These are phyloP conservation scores for Wallemia ichthyophaga DNA, from an alignment of 1,284 basidiomycete genomes.

Conservation along the genomic window DNA sequence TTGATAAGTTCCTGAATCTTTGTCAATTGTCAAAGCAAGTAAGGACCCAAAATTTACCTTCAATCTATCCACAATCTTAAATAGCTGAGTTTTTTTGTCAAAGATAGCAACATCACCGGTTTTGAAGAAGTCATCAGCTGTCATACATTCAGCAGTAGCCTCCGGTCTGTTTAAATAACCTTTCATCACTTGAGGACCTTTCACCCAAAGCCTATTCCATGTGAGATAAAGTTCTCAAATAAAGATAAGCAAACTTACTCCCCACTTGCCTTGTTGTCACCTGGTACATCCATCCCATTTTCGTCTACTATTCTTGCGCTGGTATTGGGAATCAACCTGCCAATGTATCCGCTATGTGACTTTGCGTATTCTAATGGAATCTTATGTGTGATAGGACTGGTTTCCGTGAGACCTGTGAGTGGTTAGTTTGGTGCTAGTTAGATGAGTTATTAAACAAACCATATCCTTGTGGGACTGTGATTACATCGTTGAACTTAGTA, in stretches of 20 bases:
- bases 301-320: not conserved
- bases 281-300: not conserved
- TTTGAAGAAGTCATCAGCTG: slow-evolving; percentile 45
- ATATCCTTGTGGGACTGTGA: not conserved
- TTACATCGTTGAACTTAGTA: not conserved
- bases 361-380: not conserved
- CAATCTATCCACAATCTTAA: slow-evolving; percentile 32
- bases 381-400: not conserved
- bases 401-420: not conserved
- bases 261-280: not conserved
- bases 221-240: not conserved
- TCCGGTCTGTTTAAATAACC: slow-evolving; percentile 28
- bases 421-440: not conserved
- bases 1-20: slow-evolving; percentile 40
- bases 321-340: not conserved
- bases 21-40: not conserved
- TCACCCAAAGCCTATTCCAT: not conserved
- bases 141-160: slow-evolving; percentile 36
- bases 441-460: not conserved
- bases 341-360: not conserved
- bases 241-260: too few relatives aligned
- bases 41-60: slow-evolving; percentile 16
- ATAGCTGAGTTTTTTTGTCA: slow-evolving; percentile 27
- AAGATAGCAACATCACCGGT: slow-evolving; percentile 41
- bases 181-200: slow-evolving; percentile 5